These are phyloP conservation scores for Trichoderma pleuroti DNA, from an alignment of 2,329 filamentous ascomycete genomes.

Conservation along the genomic window DNA sequence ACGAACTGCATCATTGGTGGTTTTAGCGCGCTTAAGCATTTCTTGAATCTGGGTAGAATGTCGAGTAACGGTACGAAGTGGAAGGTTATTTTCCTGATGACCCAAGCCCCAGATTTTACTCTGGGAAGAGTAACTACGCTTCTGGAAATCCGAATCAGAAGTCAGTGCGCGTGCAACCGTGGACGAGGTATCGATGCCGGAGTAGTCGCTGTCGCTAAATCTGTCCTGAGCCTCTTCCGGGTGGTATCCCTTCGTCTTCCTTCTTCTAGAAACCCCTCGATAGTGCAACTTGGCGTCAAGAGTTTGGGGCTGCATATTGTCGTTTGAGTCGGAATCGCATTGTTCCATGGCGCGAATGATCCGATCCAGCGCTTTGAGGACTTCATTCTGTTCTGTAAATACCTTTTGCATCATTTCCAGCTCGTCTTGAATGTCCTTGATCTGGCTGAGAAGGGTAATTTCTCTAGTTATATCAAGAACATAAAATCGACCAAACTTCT, in stretches of 20 bases:
- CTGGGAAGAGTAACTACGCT: not conserved
- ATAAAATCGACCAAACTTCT: not conserved
- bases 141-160: not conserved
- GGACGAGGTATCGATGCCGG: no score
- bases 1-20: not conserved
- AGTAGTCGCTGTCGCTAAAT: not conserved
- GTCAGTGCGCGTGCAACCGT: no score
- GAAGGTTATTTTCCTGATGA: not conserved
- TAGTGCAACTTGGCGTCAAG: no score
- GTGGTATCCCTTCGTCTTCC: not conserved
- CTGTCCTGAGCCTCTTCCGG: not conserved
- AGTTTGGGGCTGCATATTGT: not conserved
- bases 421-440: not conserved
- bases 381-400: not conserved
- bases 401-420: not conserved
- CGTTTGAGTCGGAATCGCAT: not conserved
- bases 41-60: not conserved
- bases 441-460: not conserved
- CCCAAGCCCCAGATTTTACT: not conserved
- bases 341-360: not conserved
- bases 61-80: not conserved
- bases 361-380: not conserved
- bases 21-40: not conserved
- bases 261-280: not conserved
- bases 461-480: not conserved